A percentile compares a stretch with the other conserved stretches of the same genome.
These are phyloP conservation scores for Auriscalpium orientale DNA, from an alignment of 768 basidiomycete species.

Conservation along the genomic window DNA sequence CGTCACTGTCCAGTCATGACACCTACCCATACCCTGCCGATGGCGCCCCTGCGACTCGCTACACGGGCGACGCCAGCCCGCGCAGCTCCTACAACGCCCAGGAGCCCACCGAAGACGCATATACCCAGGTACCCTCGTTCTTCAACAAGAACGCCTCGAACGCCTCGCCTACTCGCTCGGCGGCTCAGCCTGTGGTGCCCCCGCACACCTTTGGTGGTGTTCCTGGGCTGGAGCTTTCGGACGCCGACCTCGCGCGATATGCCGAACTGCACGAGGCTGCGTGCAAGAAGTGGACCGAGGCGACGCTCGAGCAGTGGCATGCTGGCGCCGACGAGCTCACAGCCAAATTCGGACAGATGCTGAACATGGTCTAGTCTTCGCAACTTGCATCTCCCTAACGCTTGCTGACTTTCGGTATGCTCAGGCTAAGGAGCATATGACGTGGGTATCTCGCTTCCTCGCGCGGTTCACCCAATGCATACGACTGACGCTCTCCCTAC, in stretches of 20 bases:
- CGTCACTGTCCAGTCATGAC: neutral
- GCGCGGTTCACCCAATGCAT: neutral
- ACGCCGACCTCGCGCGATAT: slow-evolving; percentile 33
- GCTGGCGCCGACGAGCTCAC: slow-evolving; percentile 45
- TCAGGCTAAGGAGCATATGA: slow-evolving; percentile 42
- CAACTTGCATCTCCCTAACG: neutral
- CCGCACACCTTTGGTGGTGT: slow-evolving; percentile 1
- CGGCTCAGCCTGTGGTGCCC: neutral
- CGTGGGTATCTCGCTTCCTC: slow-evolving; percentile 23
- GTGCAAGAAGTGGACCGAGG: slow-evolving; percentile 41
- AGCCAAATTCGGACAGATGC: slow-evolving; percentile 32
- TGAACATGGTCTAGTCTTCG: slow-evolving; percentile 33
- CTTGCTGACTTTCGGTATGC: neutral
- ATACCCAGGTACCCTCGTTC: neutral
- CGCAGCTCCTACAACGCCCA: neutral
- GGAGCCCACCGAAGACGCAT: neutral
- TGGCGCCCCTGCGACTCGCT: neutral
- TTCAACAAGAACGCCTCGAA: neutral
- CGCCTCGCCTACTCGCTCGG: neutral
- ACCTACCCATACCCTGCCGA: neutral
- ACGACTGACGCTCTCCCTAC: neutral
- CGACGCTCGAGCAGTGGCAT: slow-evolving; percentile 46
- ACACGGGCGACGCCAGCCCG: no score
- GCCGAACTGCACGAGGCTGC: slow-evolving; percentile 37
- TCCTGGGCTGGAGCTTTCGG: slow-evolving; percentile 13